phyloP scores from a whole-genome alignment of 2,329 filamentous ascomycete genomes.

The Trichoderma hamatum region DNA sequence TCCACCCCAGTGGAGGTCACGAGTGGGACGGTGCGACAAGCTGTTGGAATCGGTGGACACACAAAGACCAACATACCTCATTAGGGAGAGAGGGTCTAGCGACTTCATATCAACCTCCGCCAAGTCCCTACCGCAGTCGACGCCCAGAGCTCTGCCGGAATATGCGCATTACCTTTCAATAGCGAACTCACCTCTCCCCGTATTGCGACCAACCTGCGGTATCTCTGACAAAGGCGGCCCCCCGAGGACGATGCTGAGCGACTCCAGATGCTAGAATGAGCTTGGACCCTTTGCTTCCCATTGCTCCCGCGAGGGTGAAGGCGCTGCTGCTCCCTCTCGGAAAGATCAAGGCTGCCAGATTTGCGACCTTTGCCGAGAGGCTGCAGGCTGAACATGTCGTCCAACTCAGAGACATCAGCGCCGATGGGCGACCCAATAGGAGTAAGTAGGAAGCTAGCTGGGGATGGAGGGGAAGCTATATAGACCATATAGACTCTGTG shows the following conservation, averaged over 20 bases:
- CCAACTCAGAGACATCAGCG: constrained; percentile 81
- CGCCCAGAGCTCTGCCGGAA: not conserved
- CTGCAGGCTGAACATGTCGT: constrained; percentile 80
- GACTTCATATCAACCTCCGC: not conserved
- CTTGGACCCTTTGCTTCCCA: constrained; percentile 85
- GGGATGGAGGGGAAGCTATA: not conserved
- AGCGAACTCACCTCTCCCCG: not conserved
- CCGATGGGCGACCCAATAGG: constrained; percentile 81
- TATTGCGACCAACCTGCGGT: constrained; percentile 11
- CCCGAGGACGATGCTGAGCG: constrained; percentile 39
- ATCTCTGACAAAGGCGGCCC: constrained; percentile 12
- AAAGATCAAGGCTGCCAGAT: constrained; percentile 79
- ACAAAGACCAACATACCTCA: constrained; percentile 15
- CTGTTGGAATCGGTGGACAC: constrained; percentile 23
- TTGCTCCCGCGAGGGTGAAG: constrained; percentile 88
- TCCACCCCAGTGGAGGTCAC: constrained; percentile 26
- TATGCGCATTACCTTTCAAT: constrained; percentile 10
- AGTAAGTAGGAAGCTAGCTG: constrained; percentile 56
- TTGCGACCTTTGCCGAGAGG: constrained; percentile 75
- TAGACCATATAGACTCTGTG: not conserved
- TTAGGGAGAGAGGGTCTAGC: not conserved
- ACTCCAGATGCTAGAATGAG: constrained; percentile 68
- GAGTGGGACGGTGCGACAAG: constrained; percentile 26
- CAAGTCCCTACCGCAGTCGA: constrained; percentile 3
- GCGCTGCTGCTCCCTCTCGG: constrained; percentile 86